Evolutionary conservation across 345 rosid species (phyloP), one percentile per base, ranked within the genome.

Genomic region (Gynandropsis gynandra): DNA sequence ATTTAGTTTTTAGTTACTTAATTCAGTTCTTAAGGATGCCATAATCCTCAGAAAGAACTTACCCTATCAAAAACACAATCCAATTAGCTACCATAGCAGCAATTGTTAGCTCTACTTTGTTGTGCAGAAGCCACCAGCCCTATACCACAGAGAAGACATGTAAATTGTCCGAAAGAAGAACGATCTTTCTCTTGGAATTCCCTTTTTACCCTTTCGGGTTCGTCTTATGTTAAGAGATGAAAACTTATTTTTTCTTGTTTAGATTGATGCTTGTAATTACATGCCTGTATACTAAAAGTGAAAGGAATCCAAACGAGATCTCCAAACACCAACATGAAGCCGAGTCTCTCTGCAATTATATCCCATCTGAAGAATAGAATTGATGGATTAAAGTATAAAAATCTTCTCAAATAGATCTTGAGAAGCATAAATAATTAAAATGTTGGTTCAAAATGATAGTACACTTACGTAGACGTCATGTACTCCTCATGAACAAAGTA

Each of bases 111-210:
- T 87, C 81, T 66, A 79, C 89, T 41, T 74, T 74, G 72, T 92
- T 87, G 59, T 62, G 65, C 79, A 85, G 61, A 65, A 92, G 88
- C 98, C 98, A 85, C 95, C 98, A 92, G 27, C 87, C 93, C 96
- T 82, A 56, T 21, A 70, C 46, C 61, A 69, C 9, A 42, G 32
- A 59, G 48, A 68, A 62, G 60, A 52, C 9, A 59, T 24, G 29
- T 24, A 24, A 2, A 24, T 2, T 24, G 29, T 24, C 2, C 2
- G 5, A 24, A 24, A 38, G 21, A 45, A 63, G 3, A 39, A 15
- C 0, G 1, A 38, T 18, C 19, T 4, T 19, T 2, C 31, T 51
- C 20, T 13, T 1, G 0, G 44, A 27, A 45, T 14, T 15, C 18
- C 5, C 47, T 42, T n/a, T 14, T 0, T 42, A 8, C 5, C n/a